Evolutionary conservation across 345 rosid species (phyloP), one percentile per base, ranked within the genome.

Genomic region (Lepidium africanum): DNA sequence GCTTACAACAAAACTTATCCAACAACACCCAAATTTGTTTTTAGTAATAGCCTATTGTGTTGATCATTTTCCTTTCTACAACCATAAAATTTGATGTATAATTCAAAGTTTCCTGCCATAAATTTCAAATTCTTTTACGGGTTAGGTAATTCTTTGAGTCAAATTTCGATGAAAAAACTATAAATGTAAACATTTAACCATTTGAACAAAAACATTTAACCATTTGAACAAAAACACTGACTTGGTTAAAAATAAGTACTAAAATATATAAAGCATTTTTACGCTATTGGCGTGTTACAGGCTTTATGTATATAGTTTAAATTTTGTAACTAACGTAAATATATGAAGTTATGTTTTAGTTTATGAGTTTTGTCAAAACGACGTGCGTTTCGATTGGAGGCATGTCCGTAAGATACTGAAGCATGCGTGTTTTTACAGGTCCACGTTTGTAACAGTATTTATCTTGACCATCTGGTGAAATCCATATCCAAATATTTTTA

Each of bases 371-470:
- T 33, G 46, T 57, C 32, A 21, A 32, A 65, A 54, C 50, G 77
- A 72, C 76, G 76, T 72, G 76, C 40, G 32, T 49, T 57, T 39
- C 3, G 36, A 33, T 65, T 19, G 65, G 45, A 55, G 27, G 16
- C 71, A 56, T 64, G 59, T 47, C 58, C 30, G 9, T 10, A 17
- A 16, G 43, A 58, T 53, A 59, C 46, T 65, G 59, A 65, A 50
- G 47, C 71, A 73, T 58, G 61, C 67, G 15, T 9, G 10, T 32
- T 48, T 39, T 48, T 37, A 71, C 36, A 17, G 3, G 59, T 48
- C 71, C 70, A 63, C 70, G 70, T 72, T 48, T 55, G 33, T 23
- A 41, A 32, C 51, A 60, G 52, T 25, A 15, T 11, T 38, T 32
- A 51, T 17, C 12, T 59, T 70, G 52, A 60, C 10, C 17, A 61